These are phyloP conservation scores for Solanum rostratum DNA, from an alignment of 257 asterid species.

Conservation along the genomic window DNA sequence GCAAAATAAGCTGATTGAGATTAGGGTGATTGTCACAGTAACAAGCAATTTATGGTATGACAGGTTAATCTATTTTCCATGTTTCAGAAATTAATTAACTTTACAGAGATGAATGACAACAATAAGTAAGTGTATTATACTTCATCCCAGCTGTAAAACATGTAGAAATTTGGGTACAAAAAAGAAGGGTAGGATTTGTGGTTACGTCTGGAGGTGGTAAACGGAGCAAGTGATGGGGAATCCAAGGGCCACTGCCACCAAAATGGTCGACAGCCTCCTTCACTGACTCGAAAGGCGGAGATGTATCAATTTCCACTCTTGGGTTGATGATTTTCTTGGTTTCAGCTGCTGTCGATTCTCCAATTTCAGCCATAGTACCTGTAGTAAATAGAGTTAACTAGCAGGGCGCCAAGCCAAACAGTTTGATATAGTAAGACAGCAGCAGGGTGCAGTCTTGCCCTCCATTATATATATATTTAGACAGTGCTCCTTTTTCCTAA, in stretches of 20 bases:
- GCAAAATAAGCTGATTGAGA: background rate
- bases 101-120: background rate
- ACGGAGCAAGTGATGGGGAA: constrained; percentile 54
- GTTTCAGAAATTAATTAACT: background rate
- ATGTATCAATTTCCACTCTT: constrained; percentile 74
- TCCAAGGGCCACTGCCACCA: constrained; percentile 86
- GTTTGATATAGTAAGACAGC: background rate
- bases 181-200: background rate
- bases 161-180: background rate
- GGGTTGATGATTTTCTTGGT: constrained; percentile 43
- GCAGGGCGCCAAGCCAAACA: background rate
- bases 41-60: background rate
- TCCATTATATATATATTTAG: background rate
- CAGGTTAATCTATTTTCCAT: background rate
- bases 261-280: constrained; percentile 88
- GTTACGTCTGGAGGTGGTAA: constrained; percentile 38
- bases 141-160: background rate
- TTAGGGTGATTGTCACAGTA: background rate
- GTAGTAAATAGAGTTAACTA: background rate
- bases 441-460: background rate
- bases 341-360: constrained; percentile 22
- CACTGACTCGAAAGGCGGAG: constrained; percentile 89
- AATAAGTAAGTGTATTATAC: background rate
- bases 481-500: no score
- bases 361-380: constrained; percentile 28